Evolutionary conservation across 306 rosid species (phyloP).

Genomic region (Macrotyloma uniflorum): DNA sequence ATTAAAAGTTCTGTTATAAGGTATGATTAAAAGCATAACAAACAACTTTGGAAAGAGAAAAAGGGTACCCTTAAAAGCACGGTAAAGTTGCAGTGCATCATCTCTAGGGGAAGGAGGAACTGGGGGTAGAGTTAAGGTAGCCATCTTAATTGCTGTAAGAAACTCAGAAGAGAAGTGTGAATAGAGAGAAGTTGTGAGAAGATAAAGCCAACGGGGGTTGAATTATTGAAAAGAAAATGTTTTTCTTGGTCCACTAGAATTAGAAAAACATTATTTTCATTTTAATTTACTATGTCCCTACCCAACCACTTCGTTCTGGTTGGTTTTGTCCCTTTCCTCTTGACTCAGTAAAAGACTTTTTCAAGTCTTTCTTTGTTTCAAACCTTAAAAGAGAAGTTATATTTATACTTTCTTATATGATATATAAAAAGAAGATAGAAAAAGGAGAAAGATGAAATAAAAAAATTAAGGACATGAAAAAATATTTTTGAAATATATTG

Average conservation of each 20-base stretch:
- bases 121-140: slow-evolving; percentile 64
- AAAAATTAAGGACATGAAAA: no score
- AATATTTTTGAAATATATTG: no score
- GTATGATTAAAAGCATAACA: neutral
- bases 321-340: no score
- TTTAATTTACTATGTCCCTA: neutral
- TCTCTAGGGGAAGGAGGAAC: slow-evolving; percentile 69
- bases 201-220: neutral
- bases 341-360: no score
- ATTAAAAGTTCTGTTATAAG: neutral
- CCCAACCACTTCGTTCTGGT: neutral
- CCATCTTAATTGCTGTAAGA: slow-evolving; percentile 18
- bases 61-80: slow-evolving; percentile 75
- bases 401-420: no score
- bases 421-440: no score
- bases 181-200: neutral
- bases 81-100: slow-evolving; percentile 71
- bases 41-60: neutral
- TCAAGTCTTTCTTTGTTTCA: no score
- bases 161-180: neutral
- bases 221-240: neutral
- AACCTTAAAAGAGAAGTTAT: no score
- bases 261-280: neutral
- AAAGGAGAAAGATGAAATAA: no score
- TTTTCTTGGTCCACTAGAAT: neutral